phyloP scores from a whole-genome alignment of 2,329 filamentous ascomycete species.

The Botryotinia convoluta region DNA sequence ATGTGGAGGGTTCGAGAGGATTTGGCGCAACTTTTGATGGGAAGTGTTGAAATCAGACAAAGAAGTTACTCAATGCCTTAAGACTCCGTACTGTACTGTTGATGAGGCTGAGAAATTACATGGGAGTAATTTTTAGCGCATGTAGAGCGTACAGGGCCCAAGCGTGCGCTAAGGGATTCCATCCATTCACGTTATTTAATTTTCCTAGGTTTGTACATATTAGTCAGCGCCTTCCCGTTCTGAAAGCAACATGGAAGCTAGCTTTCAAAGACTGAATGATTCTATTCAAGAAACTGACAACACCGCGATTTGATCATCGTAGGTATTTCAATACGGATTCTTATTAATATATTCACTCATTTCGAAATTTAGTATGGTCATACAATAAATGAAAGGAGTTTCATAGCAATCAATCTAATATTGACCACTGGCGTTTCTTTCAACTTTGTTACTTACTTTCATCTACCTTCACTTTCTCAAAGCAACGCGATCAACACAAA shows the following conservation, averaged over 20 bases:
- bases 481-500: slow-evolving; percentile 15
- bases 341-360: background rate
- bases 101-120: slow-evolving; percentile 14
- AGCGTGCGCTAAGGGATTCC: background rate
- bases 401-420: slow-evolving; percentile 5
- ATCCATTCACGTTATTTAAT: background rate
- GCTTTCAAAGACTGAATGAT: slow-evolving; percentile 15
- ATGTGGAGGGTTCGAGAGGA: background rate
- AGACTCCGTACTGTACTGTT: background rate
- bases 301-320: slow-evolving; percentile 19
- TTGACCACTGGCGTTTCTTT: background rate
- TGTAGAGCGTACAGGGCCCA: background rate
- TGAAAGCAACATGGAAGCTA: slow-evolving; percentile 14
- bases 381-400: background rate
- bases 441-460: background rate
- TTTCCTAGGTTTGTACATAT: background rate
- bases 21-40: background rate
- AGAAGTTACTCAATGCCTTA: background rate
- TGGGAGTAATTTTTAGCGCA: background rate
- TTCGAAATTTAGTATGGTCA: background rate
- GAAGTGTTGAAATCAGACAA: background rate
- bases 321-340: slow-evolving; percentile 2
- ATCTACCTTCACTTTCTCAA: slow-evolving; percentile 8
- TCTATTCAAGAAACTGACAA: slow-evolving; percentile 17
- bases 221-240: slow-evolving; percentile 12